Conservation (phyloP, 1,139 yeast genomes). For the Kodamaea anthophila region DNA sequence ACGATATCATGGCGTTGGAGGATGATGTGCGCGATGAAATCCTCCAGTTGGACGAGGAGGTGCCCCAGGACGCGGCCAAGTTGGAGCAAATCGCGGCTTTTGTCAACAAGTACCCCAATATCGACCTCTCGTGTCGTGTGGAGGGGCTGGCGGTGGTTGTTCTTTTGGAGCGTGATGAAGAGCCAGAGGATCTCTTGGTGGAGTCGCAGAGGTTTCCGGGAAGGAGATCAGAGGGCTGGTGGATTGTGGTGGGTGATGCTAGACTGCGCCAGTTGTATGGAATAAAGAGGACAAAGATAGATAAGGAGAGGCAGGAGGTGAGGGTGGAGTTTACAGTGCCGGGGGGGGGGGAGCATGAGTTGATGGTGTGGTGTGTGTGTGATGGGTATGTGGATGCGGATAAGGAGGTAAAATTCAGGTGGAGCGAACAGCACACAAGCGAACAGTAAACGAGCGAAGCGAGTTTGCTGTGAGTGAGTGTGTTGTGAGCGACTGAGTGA, state of each 20-base stretch:
- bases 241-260: conserved; percentile 76
- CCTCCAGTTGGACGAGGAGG: conserved; percentile 46
- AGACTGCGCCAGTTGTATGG: conserved; percentile 60
- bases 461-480: no score
- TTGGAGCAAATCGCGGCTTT: conserved; percentile 69
- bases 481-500: no score
- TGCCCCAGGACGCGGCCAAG: conserved; percentile 15
- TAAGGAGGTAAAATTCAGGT: conserved; percentile 62
- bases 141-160: conserved; percentile 47
- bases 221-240: conserved; percentile 74
- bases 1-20: conserved; percentile 81
- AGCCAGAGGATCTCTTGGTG: conserved; percentile 60
- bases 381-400: conserved; percentile 91
- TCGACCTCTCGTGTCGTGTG: conserved; percentile 39
- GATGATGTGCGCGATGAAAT: conserved; percentile 67
- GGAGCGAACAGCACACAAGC: conserved; percentile 5
- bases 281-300: conserved; percentile 58
- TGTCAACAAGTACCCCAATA: conserved; percentile 83
- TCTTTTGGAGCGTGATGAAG: conserved; percentile 65
- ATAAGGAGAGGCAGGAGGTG: conserved; percentile 47
- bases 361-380: conserved; percentile 81
- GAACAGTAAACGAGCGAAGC: no score
- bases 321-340: conserved; percentile 56
- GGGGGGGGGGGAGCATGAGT: conserved; percentile 49
- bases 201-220: conserved; percentile 52